These are phyloP conservation scores for Pseudogymnoascus sp. DNA, from an alignment of 2,329 filamentous ascomycete species.

Conservation along the genomic window DNA sequence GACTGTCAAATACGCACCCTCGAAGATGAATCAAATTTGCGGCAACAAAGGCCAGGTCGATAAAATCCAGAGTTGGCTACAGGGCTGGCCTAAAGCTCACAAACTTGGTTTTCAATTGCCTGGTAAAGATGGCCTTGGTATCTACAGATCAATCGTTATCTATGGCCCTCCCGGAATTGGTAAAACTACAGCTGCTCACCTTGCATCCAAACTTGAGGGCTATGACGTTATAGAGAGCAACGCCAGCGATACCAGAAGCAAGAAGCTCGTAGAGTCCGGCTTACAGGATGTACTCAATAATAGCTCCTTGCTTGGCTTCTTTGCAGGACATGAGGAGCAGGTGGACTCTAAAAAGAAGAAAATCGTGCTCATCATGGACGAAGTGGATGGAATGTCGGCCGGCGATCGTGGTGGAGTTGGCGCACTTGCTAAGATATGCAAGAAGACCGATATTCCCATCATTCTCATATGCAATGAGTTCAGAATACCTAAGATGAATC, in stretches of 20 bases:
- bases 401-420: conserved; percentile 94
- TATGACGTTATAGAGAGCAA: conserved; percentile 94
- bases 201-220: conserved; percentile 85
- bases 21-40: conserved; percentile 77
- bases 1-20: conserved; percentile 93
- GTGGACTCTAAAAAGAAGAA: conserved; percentile 82
- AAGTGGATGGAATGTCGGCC: conserved; percentile 97
- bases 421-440: conserved; percentile 87
- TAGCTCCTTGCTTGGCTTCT: conserved; percentile 84
- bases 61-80: conserved; percentile 80
- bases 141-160: conserved; percentile 83
- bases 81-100: conserved; percentile 68
- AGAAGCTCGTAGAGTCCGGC: conserved; percentile 84
- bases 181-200: conserved; percentile 92
- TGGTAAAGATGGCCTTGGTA: conserved; percentile 76
- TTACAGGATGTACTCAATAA: conserved; percentile 90
- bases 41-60: conserved; percentile 89
- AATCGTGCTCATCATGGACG: conserved; percentile 94
- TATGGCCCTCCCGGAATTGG: conserved; percentile 94
- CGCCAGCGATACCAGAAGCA: conserved; percentile 90
- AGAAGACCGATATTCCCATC: conserved; percentile 87
- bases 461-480: conserved; percentile 98
- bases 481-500: conserved; percentile 91
- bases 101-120: conserved; percentile 74
- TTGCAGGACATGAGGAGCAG: conserved; percentile 72